Evolutionary conservation across 164 flowering plant genomes (phyloP).

Genomic region (Akebia trifoliata): DNA sequence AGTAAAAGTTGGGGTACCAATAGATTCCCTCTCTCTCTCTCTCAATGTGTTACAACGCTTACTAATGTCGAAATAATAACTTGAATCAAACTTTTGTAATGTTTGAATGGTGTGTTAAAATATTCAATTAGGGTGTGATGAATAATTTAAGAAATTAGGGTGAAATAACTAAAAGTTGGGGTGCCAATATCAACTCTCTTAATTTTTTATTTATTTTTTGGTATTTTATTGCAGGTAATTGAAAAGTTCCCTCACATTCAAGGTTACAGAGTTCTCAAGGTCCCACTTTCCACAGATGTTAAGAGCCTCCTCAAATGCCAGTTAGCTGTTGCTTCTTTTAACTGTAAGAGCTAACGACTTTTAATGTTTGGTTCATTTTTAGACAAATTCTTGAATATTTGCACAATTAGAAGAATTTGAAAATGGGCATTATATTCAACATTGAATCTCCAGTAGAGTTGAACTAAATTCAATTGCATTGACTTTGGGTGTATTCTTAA

Average conservation of each 20-base stretch:
- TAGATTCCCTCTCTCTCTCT: too few species aligned
- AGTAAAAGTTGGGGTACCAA: too few species aligned
- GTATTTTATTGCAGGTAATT: slow-evolving; percentile 40
- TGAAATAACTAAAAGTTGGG: too few species aligned
- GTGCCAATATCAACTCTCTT: too few species aligned
- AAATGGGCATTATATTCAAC: neutral
- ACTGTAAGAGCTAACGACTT: slow-evolving; percentile 36
- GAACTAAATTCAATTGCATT: too few species aligned
- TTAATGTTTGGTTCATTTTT: slow-evolving; percentile 2
- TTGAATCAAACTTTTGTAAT: too few species aligned
- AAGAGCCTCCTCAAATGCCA: slow-evolving; percentile 68
- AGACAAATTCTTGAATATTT: neutral
- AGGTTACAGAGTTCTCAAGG: slow-evolving; percentile 44
- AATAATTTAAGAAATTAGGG: too few species aligned
- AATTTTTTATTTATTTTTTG: neutral
- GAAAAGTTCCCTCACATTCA: slow-evolving; percentile 81
- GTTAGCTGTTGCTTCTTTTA: slow-evolving; percentile 58
- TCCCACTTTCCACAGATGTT: slow-evolving; percentile 42
- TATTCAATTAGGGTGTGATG: too few species aligned
- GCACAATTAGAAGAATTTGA: neutral
- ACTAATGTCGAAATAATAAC: too few species aligned
- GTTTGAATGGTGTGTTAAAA: too few species aligned
- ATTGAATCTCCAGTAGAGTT: neutral
- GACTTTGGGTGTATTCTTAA: too few species aligned
- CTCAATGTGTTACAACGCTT: too few species aligned